Base-by-base conservation (phyloP, 148 eudicot genomes). In the Silene uniflora region DNA sequence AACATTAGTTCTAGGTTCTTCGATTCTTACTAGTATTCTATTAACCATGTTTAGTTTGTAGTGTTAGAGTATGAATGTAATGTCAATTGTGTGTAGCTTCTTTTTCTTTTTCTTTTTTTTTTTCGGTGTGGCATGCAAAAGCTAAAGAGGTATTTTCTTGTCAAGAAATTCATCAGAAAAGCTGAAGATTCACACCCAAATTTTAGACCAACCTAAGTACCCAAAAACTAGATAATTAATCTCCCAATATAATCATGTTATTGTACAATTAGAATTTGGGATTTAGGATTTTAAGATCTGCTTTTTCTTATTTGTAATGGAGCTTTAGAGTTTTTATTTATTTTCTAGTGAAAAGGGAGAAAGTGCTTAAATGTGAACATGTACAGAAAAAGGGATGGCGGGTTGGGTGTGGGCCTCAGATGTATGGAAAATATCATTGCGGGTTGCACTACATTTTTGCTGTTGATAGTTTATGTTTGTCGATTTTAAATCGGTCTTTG, bases 41-140 rank as follows among this genome's bases (percentile, higher is more conserved):
- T 62, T 82, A 27, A 69, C 81, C 44, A 68, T 77, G 16, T 25
- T 81, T 77, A 69, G 16, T 21, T 84, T 77, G 80, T 77, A 80
- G 75, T 32, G 72, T 18, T 13, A 5, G 6, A 18, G 35, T 42
- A 18, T 60, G 49, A 46, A 10, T 60, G 24, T 5, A 49, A 62
- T 79, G 69, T 19, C 24, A 63, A 71, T 55, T 55, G 29, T 65
- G 73, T 65, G 42, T 46, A 21, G 67, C 56, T 73, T 25, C 4
- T 11, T 32, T 23, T 46, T 11, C 22, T 23, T 46, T 35, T 49
- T 14, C 16, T 49, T 47, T 6, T 6, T 9, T 49, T 49, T 52
- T 52, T 52, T 16, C 17, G 2, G 56, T 52, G 56, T 76, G 70
- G 25, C 44, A 18, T 77, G 76, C 78, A 25, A 39, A 61, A 35